Conservation (phyloP, 129 eudicot genomes). For the Artemisia tridentata region DNA sequence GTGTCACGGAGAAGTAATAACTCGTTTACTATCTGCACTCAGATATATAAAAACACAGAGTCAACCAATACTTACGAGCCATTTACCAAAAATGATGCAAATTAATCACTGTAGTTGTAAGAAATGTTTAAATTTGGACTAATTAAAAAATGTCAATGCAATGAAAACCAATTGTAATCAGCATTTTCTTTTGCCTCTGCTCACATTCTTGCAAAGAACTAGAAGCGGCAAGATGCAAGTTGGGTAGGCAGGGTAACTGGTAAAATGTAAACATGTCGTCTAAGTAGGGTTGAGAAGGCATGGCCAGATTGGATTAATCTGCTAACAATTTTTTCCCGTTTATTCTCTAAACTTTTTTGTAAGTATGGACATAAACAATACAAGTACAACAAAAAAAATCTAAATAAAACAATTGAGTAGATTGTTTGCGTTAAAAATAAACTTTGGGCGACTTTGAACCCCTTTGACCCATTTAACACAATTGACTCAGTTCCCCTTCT, state of each 20-base stretch:
- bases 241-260: neutral
- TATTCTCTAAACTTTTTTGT: neutral
- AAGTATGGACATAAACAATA: neutral
- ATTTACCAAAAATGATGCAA: neutral
- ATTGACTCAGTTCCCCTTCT: neutral
- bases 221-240: neutral
- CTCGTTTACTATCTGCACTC: conserved; percentile 58
- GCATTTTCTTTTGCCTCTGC: neutral
- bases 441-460: neutral
- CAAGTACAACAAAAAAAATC: neutral
- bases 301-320: neutral
- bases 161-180: neutral
- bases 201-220: neutral
- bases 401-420: neutral
- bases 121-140: neutral
- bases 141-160: neutral
- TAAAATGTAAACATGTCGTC: neutral
- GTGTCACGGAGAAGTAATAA: conserved; percentile 55
- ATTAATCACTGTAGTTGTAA: neutral
- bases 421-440: neutral
- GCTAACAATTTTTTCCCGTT: neutral
- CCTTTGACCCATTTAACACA: neutral
- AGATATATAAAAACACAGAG: conserved; percentile 3
- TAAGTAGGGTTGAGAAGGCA: neutral
- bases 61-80: neutral